These are phyloP conservation scores for Medicago ruthenica DNA, from an alignment of 306 rosid genomes.

Conservation along the genomic window DNA sequence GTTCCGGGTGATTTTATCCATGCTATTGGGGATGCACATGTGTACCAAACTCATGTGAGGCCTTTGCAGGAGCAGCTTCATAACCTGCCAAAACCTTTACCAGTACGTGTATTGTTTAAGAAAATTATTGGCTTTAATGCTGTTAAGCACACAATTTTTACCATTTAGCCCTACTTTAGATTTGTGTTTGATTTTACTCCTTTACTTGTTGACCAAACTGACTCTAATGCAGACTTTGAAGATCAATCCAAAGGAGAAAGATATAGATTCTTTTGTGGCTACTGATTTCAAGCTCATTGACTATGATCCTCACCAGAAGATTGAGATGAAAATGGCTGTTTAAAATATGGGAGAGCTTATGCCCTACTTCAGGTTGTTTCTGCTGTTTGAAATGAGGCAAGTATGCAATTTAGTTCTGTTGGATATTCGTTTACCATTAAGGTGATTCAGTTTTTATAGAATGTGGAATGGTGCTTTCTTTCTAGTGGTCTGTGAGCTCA, in stretches of 20 bases:
- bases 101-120: conserved; percentile 60
- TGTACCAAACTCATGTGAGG: conserved; percentile 80
- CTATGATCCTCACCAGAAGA: conserved; percentile 79
- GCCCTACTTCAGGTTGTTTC: conserved; percentile 37
- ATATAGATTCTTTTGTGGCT: conserved; percentile 79
- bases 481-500: conserved; percentile 22
- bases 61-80: conserved; percentile 92
- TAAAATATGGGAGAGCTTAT: conserved; percentile 38
- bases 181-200: conserved; percentile 4
- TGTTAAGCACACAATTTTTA: background rate
- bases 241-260: conserved; percentile 75
- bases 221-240: conserved; percentile 66
- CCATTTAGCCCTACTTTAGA: background rate
- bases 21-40: conserved; percentile 88
- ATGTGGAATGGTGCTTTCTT: conserved; percentile 19
- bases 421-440: conserved; percentile 17
- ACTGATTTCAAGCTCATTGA: conserved; percentile 76
- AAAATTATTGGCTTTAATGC: background rate
- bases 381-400: conserved; percentile 57
- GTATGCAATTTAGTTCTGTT: conserved; percentile 24
- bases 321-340: background rate
- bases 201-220: conserved; percentile 19
- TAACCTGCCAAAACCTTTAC: conserved; percentile 87
- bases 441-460: background rate
- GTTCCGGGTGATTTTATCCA: conserved; percentile 87